phyloP scores from a whole-genome alignment of 192 early-diverging fungal genomes.

The Coemansia asiatica region DNA sequence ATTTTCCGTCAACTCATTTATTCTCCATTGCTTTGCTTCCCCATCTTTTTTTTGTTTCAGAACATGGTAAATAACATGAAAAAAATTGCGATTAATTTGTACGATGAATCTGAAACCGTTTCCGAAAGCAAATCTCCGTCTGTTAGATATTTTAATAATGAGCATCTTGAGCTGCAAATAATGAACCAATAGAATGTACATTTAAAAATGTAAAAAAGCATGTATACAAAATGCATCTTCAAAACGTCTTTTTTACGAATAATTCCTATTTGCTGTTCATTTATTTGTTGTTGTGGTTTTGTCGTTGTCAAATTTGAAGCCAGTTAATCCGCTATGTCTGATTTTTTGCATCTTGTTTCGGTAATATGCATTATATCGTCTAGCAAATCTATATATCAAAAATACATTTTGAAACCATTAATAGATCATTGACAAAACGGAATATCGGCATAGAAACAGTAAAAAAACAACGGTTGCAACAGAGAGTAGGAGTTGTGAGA shows the following conservation, averaged over 20 bases:
- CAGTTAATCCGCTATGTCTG: neutral
- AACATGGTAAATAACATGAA: neutral
- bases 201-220: too few relatives aligned
- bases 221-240: constrained; percentile 1
- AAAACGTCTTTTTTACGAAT: neutral
- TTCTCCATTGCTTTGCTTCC: neutral
- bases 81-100: neutral
- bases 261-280: neutral
- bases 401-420: neutral
- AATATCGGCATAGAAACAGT: too few relatives aligned
- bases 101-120: neutral
- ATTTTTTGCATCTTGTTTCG: neutral
- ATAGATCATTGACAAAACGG: too few relatives aligned
- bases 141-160: neutral
- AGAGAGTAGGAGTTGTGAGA: too few relatives aligned
- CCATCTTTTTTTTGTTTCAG: neutral
- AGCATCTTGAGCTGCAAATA: neutral
- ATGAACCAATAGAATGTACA: too few relatives aligned
- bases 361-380: neutral
- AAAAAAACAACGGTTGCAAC: neutral
- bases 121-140: neutral
- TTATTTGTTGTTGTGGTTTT: neutral
- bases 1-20: neutral
- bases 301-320: neutral
- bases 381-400: neutral